These are phyloP conservation scores for Cladosporium phlei DNA, from an alignment of 2,329 filamentous ascomycete species.

Conservation along the genomic window DNA sequence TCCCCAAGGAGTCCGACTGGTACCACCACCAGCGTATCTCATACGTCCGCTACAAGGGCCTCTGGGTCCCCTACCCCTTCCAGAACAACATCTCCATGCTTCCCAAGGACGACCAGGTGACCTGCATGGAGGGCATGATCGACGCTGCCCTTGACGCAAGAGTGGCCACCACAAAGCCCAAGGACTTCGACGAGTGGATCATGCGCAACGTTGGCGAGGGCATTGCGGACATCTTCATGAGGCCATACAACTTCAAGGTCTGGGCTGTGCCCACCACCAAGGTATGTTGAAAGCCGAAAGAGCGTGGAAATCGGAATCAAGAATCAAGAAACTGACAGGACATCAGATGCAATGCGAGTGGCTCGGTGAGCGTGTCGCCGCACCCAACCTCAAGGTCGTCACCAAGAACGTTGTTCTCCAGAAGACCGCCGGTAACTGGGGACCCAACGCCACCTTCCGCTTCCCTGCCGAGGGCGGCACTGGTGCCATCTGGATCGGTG, in stretches of 20 bases:
- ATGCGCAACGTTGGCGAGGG: slow-evolving; percentile 84
- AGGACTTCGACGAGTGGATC: slow-evolving; percentile 98
- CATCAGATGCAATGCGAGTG: slow-evolving; percentile 94
- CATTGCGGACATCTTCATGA: slow-evolving; percentile 94
- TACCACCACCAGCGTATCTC: slow-evolving; percentile 97
- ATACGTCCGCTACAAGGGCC: slow-evolving; percentile 92
- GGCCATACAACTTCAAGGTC: slow-evolving; percentile 99
- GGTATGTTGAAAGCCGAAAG: slow-evolving; percentile 47
- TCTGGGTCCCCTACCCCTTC: slow-evolving; percentile 99
- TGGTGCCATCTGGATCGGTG: slow-evolving; percentile 97
- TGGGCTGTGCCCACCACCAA: slow-evolving; percentile 98
- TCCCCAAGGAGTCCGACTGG: slow-evolving; percentile 93
- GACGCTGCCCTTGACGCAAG: slow-evolving; percentile 85
- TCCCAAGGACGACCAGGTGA: slow-evolving; percentile 93
- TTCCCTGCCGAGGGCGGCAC: slow-evolving; percentile 95
- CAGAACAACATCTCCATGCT: slow-evolving; percentile 99
- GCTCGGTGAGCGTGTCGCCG: slow-evolving; percentile 97
- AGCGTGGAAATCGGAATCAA: background rate
- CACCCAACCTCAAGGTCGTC: slow-evolving; percentile 89
- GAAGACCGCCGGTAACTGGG: slow-evolving; percentile 96
- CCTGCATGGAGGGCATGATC: slow-evolving; percentile 90
- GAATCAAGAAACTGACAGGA: slow-evolving; percentile 16
- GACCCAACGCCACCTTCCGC: slow-evolving; percentile 95
- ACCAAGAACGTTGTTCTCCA: slow-evolving; percentile 92
- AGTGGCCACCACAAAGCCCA: slow-evolving; percentile 83